These are phyloP conservation scores for Austroboletus olivaceoglutinosus DNA, from an alignment of 1,284 basidiomycete species.

Conservation along the genomic window DNA sequence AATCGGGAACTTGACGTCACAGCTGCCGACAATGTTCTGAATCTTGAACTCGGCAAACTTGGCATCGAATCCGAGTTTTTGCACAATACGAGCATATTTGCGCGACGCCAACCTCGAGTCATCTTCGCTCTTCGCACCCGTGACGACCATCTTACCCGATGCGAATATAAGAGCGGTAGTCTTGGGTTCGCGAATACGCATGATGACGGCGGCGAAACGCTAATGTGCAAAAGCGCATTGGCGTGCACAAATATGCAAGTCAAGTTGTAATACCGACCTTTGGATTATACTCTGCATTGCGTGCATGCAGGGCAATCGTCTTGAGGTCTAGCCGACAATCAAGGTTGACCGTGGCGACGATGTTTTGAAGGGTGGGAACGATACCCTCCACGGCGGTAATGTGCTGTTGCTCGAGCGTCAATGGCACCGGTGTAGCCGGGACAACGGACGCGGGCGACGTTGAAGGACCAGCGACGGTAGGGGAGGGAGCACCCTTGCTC, in stretches of 20 bases:
- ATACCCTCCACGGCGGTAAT: conserved; percentile 94
- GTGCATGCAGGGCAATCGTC: conserved; percentile 96
- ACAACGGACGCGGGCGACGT: conserved; percentile 46
- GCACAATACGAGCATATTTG: conserved; percentile 99
- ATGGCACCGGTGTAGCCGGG: conserved; percentile 62
- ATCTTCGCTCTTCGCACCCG: conserved; percentile 98
- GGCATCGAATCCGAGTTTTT: conserved; percentile 99
- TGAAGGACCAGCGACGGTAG: conserved; percentile 49
- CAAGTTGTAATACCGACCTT: conserved; percentile 78
- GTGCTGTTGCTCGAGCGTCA: conserved; percentile 84
- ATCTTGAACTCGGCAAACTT: conserved; percentile 99
- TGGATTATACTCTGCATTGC: conserved; percentile 99
- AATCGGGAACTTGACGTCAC: conserved; percentile 99
- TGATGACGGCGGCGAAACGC: conserved; percentile 99
- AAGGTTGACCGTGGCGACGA: conserved; percentile 98
- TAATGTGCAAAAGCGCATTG: conserved; percentile 64
- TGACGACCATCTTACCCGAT: conserved; percentile 99
- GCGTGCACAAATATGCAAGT: conserved; percentile 48
- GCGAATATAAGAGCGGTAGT: conserved; percentile 99
- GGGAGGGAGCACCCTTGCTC: conserved; percentile 27
- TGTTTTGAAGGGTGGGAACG: conserved; percentile 95
- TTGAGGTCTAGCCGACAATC: conserved; percentile 97
- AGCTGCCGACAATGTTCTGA: conserved; percentile 98
- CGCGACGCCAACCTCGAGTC: conserved; percentile 95
- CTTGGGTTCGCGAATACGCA: conserved; percentile 99